phyloP scores from a whole-genome alignment of 352 stramenopile genomes.

The Phytophthora vignae region DNA sequence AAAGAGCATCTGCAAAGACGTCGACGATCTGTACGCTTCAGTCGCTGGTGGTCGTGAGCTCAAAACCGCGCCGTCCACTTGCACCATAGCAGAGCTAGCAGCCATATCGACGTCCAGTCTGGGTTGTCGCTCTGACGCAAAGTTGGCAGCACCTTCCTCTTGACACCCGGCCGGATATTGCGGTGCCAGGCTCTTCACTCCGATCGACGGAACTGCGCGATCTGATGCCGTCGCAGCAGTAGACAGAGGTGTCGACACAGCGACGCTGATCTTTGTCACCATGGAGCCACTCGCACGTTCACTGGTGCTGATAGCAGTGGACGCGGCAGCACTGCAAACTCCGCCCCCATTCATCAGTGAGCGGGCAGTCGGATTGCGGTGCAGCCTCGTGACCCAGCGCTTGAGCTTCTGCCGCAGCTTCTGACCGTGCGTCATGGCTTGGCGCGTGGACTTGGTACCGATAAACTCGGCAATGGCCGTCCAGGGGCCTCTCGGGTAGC shows the following conservation, averaged over 20 bases:
- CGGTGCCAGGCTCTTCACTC: neutral
- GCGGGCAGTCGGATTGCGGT: conserved; percentile 19
- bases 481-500: conserved; percentile 54
- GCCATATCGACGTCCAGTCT: neutral
- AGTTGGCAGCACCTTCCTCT: neutral
- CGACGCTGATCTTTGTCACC: neutral
- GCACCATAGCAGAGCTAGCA: neutral
- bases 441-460: conserved; percentile 53
- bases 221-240: neutral
- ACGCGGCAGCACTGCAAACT: neutral
- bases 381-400: conserved; percentile 42
- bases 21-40: neutral
- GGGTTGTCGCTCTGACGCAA: neutral
- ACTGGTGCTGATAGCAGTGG: neutral
- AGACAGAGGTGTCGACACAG: neutral
- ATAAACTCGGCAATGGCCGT: conserved; percentile 55
- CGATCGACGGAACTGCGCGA: neutral
- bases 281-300: neutral
- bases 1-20: conserved; percentile 15
- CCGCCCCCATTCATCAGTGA: conserved; percentile 22
- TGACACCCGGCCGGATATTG: neutral
- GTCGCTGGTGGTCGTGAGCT: neutral
- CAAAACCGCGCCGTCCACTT: neutral
- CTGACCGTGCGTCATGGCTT: conserved; percentile 58
- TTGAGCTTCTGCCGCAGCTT: conserved; percentile 61